These are phyloP conservation scores for Zoysia matrella DNA, from an alignment of 202 grass and related monocot genomes.

Conservation along the genomic window DNA sequence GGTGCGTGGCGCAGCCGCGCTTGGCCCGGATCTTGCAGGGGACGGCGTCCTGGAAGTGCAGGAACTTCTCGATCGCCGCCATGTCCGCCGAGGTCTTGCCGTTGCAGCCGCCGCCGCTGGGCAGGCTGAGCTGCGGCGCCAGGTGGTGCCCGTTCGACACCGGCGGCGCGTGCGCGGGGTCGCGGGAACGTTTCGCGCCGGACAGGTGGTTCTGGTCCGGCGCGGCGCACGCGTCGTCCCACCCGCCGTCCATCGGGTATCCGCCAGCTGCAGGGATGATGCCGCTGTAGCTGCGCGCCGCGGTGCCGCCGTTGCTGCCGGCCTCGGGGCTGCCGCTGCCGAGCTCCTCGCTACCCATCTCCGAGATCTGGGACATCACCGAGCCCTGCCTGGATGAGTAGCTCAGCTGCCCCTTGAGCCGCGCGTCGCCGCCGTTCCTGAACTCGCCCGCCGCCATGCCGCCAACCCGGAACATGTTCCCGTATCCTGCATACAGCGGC, in stretches of 20 bases:
- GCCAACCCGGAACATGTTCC: slow-evolving; percentile 60
- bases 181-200: slow-evolving; percentile 56
- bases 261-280: slow-evolving; percentile 1
- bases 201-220: slow-evolving; percentile 10
- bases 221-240: slow-evolving; percentile 64
- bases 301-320: slow-evolving; percentile 27
- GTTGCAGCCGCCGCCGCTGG: slow-evolving; percentile 18
- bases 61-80: slow-evolving; percentile 76
- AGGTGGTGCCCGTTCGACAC: slow-evolving; percentile 47
- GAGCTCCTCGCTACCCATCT: slow-evolving; percentile 77
- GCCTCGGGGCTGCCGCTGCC: slow-evolving; percentile 56
- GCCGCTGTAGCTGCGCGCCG: not conserved
- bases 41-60: slow-evolving; percentile 89
- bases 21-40: slow-evolving; percentile 96
- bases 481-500: slow-evolving; percentile 57
- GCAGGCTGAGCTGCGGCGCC: slow-evolving; percentile 72
- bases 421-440: slow-evolving; percentile 45
- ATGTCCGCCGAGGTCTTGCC: not conserved
- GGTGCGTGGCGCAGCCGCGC: slow-evolving; percentile 94
- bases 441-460: slow-evolving; percentile 41
- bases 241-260: slow-evolving; percentile 53
- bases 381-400: slow-evolving; percentile 90
- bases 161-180: slow-evolving; percentile 7
- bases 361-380: slow-evolving; percentile 95
- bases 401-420: slow-evolving; percentile 80